phyloP scores from a whole-genome alignment of 768 basidiomycete species.

The Boletus tomentosulus region DNA sequence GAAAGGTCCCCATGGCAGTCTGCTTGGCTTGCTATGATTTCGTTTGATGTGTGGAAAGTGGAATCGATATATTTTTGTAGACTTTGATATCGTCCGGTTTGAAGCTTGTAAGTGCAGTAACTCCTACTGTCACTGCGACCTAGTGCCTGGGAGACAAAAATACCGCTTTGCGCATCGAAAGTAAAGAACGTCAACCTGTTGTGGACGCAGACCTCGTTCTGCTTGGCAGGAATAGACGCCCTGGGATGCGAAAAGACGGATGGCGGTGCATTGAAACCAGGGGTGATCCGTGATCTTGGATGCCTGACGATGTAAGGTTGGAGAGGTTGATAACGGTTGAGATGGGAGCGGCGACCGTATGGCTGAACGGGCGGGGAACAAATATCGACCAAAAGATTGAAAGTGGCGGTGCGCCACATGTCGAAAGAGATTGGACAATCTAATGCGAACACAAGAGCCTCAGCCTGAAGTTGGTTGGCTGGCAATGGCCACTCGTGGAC shows the following conservation, averaged over 20 bases:
- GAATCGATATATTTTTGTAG: conserved; percentile 34
- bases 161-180: conserved; percentile 20
- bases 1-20: conserved; percentile 37
- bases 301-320: neutral
- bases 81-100: conserved; percentile 27
- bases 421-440: neutral
- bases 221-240: conserved; percentile 13
- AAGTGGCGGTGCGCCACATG: conserved; percentile 1
- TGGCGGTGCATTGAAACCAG: conserved; percentile 35
- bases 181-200: conserved; percentile 28
- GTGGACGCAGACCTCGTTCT: conserved; percentile 21
- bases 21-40: conserved; percentile 38
- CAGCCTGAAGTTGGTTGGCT: neutral
- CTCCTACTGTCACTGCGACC: conserved; percentile 4
- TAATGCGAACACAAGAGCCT: neutral
- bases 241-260: conserved; percentile 31
- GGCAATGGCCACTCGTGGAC: conserved; percentile 48
- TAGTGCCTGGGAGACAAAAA: conserved; percentile 16
- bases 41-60: conserved; percentile 39
- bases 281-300: conserved; percentile 25
- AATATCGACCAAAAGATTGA: conserved; percentile 32
- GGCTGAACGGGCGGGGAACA: conserved; percentile 13
- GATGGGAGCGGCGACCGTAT: neutral
- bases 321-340: neutral
- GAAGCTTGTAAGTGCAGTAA: conserved; percentile 32